A percentile compares a stretch with the other conserved stretches of the same genome.
Conservation (phyloP, 1,284 basidiomycete species). For the Irpex rosettiformis region DNA sequence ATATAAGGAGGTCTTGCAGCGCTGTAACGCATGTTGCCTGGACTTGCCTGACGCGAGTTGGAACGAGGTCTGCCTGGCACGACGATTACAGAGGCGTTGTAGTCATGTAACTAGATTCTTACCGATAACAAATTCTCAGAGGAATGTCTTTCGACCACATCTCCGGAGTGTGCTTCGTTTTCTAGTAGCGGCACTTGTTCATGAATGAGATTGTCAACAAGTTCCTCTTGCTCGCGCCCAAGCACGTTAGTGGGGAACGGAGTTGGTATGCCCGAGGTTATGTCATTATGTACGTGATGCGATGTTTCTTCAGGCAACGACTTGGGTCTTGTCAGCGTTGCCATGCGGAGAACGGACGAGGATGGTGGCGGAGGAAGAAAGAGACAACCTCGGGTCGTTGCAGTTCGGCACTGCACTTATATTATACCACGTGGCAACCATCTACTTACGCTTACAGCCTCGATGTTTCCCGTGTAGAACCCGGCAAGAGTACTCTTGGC, state of each 20-base stretch:
- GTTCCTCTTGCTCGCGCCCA: constrained; percentile 23
- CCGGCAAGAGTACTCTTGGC: no score
- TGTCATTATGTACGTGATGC: constrained; percentile 9
- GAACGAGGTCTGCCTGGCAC: constrained; percentile 55
- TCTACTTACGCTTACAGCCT: no score
- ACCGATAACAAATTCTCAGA: not conserved
- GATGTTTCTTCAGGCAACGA: constrained; percentile 4
- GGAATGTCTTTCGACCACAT: not conserved
- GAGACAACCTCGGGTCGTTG: no score
- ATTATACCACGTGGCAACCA: no score
- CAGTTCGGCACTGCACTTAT: no score
- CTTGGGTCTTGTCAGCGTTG: constrained; percentile 22
- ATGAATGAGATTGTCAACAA: constrained; percentile 25
- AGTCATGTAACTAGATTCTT: not conserved
- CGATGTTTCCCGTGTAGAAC: no score
- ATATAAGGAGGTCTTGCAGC: constrained; percentile 68
- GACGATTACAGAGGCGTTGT: constrained; percentile 1
- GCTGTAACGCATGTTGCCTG: constrained; percentile 72
- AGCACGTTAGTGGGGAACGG: constrained; percentile 30
- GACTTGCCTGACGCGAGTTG: constrained; percentile 59
- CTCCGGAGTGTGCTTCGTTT: not conserved
- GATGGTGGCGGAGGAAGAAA: not conserved
- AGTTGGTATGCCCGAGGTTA: constrained; percentile 28
- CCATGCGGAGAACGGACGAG: constrained; percentile 17
- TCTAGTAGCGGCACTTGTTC: constrained; percentile 25